These are phyloP conservation scores for Ustilago tritici DNA, from an alignment of 1,284 basidiomycete genomes.

Conservation along the genomic window DNA sequence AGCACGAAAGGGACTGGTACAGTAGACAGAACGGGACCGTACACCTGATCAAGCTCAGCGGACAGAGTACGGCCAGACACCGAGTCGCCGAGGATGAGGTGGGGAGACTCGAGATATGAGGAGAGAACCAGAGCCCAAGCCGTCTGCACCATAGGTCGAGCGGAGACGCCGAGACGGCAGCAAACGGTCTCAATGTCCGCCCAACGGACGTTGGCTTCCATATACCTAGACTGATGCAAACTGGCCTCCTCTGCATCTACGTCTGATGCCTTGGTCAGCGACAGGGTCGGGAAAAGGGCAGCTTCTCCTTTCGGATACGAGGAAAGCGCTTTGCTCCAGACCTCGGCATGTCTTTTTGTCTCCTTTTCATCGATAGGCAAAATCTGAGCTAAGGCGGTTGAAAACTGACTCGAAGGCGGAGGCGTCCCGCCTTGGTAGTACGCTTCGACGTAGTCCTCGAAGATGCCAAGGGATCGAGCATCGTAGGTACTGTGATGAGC, in stretches of 20 bases:
- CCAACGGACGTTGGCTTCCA: slow-evolving; percentile 37
- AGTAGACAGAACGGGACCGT: slow-evolving; percentile 65
- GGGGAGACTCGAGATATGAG: slow-evolving; percentile 60
- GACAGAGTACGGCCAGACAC: slow-evolving; percentile 56
- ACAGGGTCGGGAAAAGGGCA: slow-evolving; percentile 40
- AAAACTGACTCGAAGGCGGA: slow-evolving; percentile 35
- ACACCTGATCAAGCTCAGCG: slow-evolving; percentile 50
- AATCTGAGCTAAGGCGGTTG: slow-evolving; percentile 49
- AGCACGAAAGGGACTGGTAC: slow-evolving; percentile 61
- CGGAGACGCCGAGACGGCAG: slow-evolving; percentile 55
- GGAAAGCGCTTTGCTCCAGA: slow-evolving; percentile 44
- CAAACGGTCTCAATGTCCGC: slow-evolving; percentile 48
- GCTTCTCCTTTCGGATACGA: slow-evolving; percentile 36
- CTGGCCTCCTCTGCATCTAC: slow-evolving; percentile 10
- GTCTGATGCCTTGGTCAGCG: slow-evolving; percentile 7
- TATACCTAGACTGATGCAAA: slow-evolving; percentile 34
- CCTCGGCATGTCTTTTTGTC: slow-evolving; percentile 12
- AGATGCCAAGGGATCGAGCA: slow-evolving; percentile 52
- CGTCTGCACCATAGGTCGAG: slow-evolving; percentile 67
- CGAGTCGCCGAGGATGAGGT: slow-evolving; percentile 65
- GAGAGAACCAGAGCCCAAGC: slow-evolving; percentile 68
- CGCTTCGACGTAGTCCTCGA: slow-evolving; percentile 51
- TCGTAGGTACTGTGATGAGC: slow-evolving; percentile 65
- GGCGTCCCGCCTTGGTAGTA: slow-evolving; percentile 22
- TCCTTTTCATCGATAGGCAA: slow-evolving; percentile 45